Conservation (phyloP, 805 yeast species). For the Starmerella vitae region DNA sequence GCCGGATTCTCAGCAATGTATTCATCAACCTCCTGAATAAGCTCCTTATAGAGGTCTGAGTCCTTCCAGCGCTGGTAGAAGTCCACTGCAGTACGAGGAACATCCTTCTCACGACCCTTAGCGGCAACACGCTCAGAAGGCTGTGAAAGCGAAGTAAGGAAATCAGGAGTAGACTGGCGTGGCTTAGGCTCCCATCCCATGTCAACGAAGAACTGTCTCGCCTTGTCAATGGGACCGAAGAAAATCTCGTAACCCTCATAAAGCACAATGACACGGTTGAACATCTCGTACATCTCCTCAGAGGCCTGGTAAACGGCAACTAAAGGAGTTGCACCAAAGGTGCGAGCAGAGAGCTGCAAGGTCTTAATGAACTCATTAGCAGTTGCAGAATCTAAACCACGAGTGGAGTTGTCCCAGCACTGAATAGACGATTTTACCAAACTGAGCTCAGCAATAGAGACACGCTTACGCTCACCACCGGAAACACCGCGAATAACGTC, state of each 20-base stretch:
- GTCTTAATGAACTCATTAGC: slow-evolving; percentile 63
- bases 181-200: slow-evolving; percentile 56
- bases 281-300: slow-evolving; percentile 48
- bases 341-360: slow-evolving; percentile 46
- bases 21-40: slow-evolving; percentile 35
- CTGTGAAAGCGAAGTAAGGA: slow-evolving; percentile 55
- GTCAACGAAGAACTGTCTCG: slow-evolving; percentile 42
- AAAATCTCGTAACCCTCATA: slow-evolving; percentile 50
- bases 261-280: slow-evolving; percentile 49
- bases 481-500: slow-evolving; percentile 60
- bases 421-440: slow-evolving; percentile 50
- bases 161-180: slow-evolving; percentile 59
- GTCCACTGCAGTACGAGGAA: slow-evolving; percentile 51
- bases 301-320: slow-evolving; percentile 62
- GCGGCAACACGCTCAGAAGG: slow-evolving; percentile 44
- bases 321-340: slow-evolving; percentile 42
- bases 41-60: slow-evolving; percentile 34
- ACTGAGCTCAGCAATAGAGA: slow-evolving; percentile 66
- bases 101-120: slow-evolving; percentile 37
- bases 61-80: slow-evolving; percentile 46
- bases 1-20: slow-evolving; percentile 26
- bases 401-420: slow-evolving; percentile 72
- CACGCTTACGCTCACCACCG: slow-evolving; percentile 80
- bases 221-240: slow-evolving; percentile 46
- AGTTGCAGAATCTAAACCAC: slow-evolving; percentile 76